Conservation (phyloP, 768 basidiomycete genomes). For the Chalciporus pseudorubinellus region DNA sequence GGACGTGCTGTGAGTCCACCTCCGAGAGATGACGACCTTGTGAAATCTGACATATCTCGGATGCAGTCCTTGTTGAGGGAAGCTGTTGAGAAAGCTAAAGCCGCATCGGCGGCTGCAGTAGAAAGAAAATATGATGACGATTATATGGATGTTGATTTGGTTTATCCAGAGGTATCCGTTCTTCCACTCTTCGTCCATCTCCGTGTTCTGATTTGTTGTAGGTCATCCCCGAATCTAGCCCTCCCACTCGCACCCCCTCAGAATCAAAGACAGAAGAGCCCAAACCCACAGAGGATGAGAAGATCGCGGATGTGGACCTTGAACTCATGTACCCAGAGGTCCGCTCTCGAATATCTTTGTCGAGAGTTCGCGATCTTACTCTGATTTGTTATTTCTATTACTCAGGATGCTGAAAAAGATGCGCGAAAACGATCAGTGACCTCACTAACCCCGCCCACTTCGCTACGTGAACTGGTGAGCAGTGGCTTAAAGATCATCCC, state of each 20-base stretch:
- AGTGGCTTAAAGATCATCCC: slow-evolving; percentile 3
- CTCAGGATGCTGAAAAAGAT: slow-evolving; percentile 9
- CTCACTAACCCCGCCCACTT: not conserved
- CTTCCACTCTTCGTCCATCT: not conserved
- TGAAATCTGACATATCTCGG: too few species aligned
- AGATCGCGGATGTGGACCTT: slow-evolving; percentile 2
- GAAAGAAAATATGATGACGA: not conserved
- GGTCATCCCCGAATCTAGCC: not conserved
- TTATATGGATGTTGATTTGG: slow-evolving; percentile 13
- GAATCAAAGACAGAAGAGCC: not conserved
- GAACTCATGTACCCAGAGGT: slow-evolving; percentile 22
- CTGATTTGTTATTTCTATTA: not conserved
- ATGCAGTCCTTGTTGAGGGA: not conserved
- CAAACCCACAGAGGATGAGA: not conserved
- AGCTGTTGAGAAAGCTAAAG: not conserved
- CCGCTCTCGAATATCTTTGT: not conserved
- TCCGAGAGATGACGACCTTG: too few species aligned
- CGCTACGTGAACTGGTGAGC: slow-evolving; percentile 2
- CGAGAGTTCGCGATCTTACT: too few species aligned
- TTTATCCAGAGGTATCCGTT: slow-evolving; percentile 24
- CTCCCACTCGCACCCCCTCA: not conserved
- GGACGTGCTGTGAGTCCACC: not conserved
- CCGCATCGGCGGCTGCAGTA: not conserved
- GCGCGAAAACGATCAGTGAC: not conserved
- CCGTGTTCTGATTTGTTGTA: slow-evolving; percentile 3